Conservation (phyloP, 176 grass and related monocot genomes). For the Triticum dicoccoides region DNA sequence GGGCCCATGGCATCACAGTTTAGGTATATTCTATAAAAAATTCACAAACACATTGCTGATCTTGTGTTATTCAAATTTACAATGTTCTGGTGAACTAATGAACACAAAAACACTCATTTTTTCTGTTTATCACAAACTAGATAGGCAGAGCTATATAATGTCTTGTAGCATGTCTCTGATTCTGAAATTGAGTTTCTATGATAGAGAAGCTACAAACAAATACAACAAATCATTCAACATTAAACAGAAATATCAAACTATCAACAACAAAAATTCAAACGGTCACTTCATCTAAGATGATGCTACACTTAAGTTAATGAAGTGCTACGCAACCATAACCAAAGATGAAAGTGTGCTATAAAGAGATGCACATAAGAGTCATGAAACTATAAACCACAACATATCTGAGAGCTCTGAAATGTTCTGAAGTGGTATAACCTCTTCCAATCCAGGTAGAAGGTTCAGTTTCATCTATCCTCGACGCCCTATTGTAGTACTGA, state of each 20-base stretch:
- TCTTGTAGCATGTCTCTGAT: neutral
- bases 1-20: neutral
- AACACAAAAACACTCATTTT: neutral
- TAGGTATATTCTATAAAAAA: neutral
- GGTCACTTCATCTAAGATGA: neutral
- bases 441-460: constrained; percentile 94
- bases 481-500: constrained; percentile 92
- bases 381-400: constrained; percentile 14
- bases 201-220: neutral
- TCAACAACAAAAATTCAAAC: neutral
- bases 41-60: neutral
- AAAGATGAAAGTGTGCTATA: neutral
- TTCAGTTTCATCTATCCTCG: constrained; percentile 87
- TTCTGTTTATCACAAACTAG: neutral
- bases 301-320: neutral
- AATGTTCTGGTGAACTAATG: neutral
- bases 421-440: constrained; percentile 46
- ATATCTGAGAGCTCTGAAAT: constrained; percentile 17
- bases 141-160: neutral
- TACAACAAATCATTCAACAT: neutral
- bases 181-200: no score
- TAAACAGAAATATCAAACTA: neutral
- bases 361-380: neutral
- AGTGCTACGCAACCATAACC: neutral
- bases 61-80: neutral